phyloP scores from a whole-genome alignment of 441 rosid genomes.

The Dalechampia spathulata region DNA sequence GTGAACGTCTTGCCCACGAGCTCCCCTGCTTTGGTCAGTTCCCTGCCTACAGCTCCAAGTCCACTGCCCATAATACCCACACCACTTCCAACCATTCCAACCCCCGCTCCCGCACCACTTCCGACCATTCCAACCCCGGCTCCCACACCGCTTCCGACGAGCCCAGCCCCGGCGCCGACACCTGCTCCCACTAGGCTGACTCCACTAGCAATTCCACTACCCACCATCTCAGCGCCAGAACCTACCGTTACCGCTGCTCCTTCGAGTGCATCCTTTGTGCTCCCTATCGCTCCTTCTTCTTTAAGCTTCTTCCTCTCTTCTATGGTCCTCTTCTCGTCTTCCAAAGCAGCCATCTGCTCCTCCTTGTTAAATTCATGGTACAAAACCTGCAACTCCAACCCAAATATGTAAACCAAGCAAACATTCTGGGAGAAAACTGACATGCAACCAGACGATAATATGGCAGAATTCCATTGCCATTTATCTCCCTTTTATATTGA shows the following conservation, averaged over 20 bases:
- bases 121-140: conserved; percentile 70
- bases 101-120: no score
- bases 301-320: conserved; percentile 87
- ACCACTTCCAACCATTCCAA: no score
- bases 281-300: conserved; percentile 85
- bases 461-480: no score
- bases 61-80: no score
- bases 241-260: no score
- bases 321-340: conserved; percentile 71
- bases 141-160: conserved; percentile 67
- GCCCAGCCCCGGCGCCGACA: conserved; percentile 52
- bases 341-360: conserved; percentile 76
- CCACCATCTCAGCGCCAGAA: background rate
- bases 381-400: conserved; percentile 36
- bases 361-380: conserved; percentile 78
- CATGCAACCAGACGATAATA: background rate
- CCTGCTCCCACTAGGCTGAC: conserved; percentile 51
- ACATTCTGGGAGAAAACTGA: no score
- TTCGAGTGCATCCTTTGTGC: conserved; percentile 91
- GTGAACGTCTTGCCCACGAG: conserved; percentile 87
- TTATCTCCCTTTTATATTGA: no score
- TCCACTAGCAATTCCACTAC: conserved; percentile 40
- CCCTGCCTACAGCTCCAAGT: conserved; percentile 77
- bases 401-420: no score
- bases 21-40: conserved; percentile 82